Evolutionary conservation across 257 asterid genomes (phyloP).

Genomic region (Solanum commersonii): DNA sequence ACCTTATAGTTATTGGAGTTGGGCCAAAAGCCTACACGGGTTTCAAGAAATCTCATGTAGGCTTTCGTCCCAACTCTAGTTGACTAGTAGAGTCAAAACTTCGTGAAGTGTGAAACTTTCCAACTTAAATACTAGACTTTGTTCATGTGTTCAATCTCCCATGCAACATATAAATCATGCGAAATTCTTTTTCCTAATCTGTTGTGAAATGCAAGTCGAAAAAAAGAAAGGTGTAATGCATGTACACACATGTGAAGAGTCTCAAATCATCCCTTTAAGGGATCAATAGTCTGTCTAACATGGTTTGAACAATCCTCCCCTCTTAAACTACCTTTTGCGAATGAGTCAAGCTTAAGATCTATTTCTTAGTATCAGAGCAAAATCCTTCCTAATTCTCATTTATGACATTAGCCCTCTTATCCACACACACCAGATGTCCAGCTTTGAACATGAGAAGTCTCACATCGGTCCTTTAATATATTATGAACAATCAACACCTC

Average conservation of each 20-base stretch:
- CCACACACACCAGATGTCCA: neutral
- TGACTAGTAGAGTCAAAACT: neutral
- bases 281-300: neutral
- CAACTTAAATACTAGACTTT: neutral
- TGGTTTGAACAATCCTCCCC: neutral
- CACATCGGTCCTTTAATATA: neutral
- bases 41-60: neutral
- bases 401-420: neutral
- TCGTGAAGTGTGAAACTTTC: neutral
- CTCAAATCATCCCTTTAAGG: neutral
- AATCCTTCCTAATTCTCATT: neutral
- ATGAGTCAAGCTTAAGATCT: neutral
- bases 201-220: neutral
- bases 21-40: neutral
- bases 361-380: neutral
- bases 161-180: neutral
- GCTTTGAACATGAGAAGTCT: neutral
- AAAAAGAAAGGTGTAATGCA: neutral
- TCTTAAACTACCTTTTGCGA: rapidly evolving
- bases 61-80: neutral
- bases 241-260: neutral
- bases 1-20: neutral
- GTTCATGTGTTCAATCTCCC: neutral
- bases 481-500: neutral
- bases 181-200: neutral